Evolutionary conservation across 768 basidiomycete genomes (phyloP), one percentile per base, ranked within the genome.

Genomic region (Heimioporus sp.): DNA sequence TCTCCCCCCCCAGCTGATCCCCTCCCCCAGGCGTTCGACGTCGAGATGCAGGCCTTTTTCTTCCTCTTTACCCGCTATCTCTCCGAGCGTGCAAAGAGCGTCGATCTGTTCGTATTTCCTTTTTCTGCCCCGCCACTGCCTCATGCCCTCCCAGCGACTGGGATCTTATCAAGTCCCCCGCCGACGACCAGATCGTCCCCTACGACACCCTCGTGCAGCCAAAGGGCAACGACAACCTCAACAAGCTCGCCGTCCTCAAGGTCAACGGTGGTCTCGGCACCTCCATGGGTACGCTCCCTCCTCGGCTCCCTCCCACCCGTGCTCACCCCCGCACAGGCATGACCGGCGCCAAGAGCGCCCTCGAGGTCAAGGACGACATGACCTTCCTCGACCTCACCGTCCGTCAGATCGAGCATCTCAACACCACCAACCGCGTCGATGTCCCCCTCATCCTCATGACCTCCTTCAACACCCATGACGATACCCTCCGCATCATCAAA

Each of bases 31-130:
- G 77, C 78, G 9, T 91, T 92, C 67, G 81, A 87, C 53, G 78
- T 78, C 24, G 89, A 94, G 74, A 91, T 93, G 90, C 80, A 86
- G 61, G 80, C 83, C 43, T 94, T 92, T 76, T 87, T 90, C 73
- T 76, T 81, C 60, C 80, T 95, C 50, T 90, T 90, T 72, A 87
- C 82, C 65, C 84, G 90, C 51, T 93, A 90, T 73, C 77, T 86
- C 53, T 73, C 79, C 17, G 86, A 90, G 65, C 81, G 81, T 55
- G 82, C 85, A 39, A 78, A 81, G 66, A 80, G 74, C 52, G 78
- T 87, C 57, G 80, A 81, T 66, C 75, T 92, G 91, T 92, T 56
- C 57, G 83, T 72, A 49, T 52, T 54, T 58, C 57, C 42, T 43
- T 57, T 60, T 65, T 56, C 24, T 20, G 54, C 28, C 30, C 17